Conservation (phyloP, 129 eudicot genomes). For the Mikania micrantha region DNA sequence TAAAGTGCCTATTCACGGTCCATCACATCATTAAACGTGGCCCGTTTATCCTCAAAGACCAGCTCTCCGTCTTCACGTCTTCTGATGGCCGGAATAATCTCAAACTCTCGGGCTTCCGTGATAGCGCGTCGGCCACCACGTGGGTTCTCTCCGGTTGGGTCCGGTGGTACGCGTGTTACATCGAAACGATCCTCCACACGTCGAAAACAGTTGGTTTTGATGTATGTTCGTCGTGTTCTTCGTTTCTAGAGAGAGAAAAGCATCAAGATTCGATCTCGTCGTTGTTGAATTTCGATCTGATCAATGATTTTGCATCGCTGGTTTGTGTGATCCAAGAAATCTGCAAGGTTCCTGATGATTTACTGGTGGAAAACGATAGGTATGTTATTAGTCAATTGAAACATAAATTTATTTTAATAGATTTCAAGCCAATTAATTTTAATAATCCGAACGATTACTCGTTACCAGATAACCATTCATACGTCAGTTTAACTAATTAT, state of each 20-base stretch:
- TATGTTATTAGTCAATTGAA: too few relatives aligned
- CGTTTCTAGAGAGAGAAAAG: conserved; percentile 25
- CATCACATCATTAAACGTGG: conserved; percentile 74
- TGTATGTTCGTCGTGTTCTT: neutral
- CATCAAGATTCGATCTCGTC: conserved; percentile 42
- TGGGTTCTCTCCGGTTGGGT: conserved; percentile 73
- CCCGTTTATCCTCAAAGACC: conserved; percentile 78
- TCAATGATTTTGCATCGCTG: conserved; percentile 40
- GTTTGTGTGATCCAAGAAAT: conserved; percentile 40
- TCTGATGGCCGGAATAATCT: conserved; percentile 59
- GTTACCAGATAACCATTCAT: too few relatives aligned
- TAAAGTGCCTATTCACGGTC: conserved; percentile 59
- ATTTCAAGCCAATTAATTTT: too few relatives aligned
- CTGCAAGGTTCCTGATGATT: conserved; percentile 48
- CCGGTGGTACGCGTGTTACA: conserved; percentile 57
- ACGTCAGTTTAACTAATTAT: too few relatives aligned
- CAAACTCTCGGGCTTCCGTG: conserved; percentile 67
- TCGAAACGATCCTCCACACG: conserved; percentile 55
- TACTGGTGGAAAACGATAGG: conserved; percentile 28
- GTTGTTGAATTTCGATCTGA: conserved; percentile 31
- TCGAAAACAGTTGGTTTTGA: conserved; percentile 51
- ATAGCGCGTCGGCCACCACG: conserved; percentile 48
- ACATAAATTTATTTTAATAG: too few relatives aligned
- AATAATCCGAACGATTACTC: too few relatives aligned
- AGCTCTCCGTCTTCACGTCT: conserved; percentile 64